These are phyloP conservation scores for Eucalyptus lansdowneana DNA, from an alignment of 345 rosid species.

Conservation along the genomic window DNA sequence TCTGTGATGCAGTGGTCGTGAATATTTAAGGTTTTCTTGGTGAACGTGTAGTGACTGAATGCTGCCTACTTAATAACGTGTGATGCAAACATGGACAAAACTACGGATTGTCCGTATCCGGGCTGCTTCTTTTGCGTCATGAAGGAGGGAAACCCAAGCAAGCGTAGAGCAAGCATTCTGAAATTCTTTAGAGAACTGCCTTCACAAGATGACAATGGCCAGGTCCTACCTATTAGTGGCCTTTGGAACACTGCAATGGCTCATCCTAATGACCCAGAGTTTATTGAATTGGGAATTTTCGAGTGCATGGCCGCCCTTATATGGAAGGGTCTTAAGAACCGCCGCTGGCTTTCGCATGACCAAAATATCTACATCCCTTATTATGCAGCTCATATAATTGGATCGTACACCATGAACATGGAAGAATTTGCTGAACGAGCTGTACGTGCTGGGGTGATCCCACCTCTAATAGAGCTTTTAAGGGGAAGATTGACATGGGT, in stretches of 20 bases:
- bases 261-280: conserved; percentile 96
- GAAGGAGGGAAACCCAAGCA: conserved; percentile 98
- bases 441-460: conserved; percentile 75
- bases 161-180: conserved; percentile 80
- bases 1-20: neutral
- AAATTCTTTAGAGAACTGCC: conserved; percentile 96
- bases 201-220: conserved; percentile 91
- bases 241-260: conserved; percentile 99
- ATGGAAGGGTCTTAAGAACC: conserved; percentile 94
- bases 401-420: conserved; percentile 99
- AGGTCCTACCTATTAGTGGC: conserved; percentile 97
- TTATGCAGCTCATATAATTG: conserved; percentile 96
- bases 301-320: conserved; percentile 95
- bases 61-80: neutral
- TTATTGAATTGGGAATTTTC: conserved; percentile 88
- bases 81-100: conserved; percentile 53
- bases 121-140: conserved; percentile 98
- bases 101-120: conserved; percentile 89
- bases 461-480: conserved; percentile 86
- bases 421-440: conserved; percentile 90
- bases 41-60: neutral
- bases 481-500: conserved; percentile 98
- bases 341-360: conserved; percentile 93
- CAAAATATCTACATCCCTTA: conserved; percentile 97
- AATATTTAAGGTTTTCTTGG: neutral